phyloP scores from a whole-genome alignment of 495 filamentous ascomycete genomes.

The Tuber aestivum region DNA sequence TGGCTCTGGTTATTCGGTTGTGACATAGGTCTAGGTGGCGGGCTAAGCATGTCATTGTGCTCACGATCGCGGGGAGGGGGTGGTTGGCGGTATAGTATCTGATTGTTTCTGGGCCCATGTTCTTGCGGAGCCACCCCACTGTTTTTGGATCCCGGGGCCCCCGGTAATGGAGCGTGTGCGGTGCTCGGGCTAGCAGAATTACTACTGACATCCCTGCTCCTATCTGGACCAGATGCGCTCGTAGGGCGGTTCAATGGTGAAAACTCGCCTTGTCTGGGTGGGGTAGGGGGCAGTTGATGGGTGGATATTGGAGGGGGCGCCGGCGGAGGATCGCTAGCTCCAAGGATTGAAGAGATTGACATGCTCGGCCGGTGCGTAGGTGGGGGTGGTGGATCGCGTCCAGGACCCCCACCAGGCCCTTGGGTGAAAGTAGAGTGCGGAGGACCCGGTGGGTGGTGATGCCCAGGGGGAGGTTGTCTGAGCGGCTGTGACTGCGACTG shows the following conservation, averaged over 20 bases:
- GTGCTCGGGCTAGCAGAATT: conserved; percentile 47
- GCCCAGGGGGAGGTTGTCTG: conserved; percentile 45
- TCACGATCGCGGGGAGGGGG: conserved; percentile 31
- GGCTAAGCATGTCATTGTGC: conserved; percentile 24
- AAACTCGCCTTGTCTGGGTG: conserved; percentile 57
- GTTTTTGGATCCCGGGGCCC: conserved; percentile 27
- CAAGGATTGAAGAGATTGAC: conserved; percentile 91
- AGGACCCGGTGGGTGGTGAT: conserved; percentile 50
- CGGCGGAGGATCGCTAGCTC: conserved; percentile 53
- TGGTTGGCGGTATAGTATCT: conserved; percentile 44
- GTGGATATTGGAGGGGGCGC: conserved; percentile 48
- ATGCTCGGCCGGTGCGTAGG: conserved; percentile 52
- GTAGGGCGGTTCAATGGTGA: conserved; percentile 52
- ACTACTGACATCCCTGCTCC: conserved; percentile 47
- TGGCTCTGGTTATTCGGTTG: conserved; percentile 30
- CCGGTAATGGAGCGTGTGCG: conserved; percentile 40
- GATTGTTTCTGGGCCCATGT: conserved; percentile 53
- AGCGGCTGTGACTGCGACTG: conserved; percentile 34
- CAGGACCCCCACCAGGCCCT: conserved; percentile 49
- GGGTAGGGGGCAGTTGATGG: conserved; percentile 52
- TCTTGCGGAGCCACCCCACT: conserved; percentile 50
- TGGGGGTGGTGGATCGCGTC: conserved; percentile 53
- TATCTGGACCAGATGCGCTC: conserved; percentile 46
- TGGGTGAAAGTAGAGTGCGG: conserved; percentile 51
- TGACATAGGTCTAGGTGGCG: conserved; percentile 38